Conservation (phyloP, 768 basidiomycete species). For the Termitomyces sp. region DNA sequence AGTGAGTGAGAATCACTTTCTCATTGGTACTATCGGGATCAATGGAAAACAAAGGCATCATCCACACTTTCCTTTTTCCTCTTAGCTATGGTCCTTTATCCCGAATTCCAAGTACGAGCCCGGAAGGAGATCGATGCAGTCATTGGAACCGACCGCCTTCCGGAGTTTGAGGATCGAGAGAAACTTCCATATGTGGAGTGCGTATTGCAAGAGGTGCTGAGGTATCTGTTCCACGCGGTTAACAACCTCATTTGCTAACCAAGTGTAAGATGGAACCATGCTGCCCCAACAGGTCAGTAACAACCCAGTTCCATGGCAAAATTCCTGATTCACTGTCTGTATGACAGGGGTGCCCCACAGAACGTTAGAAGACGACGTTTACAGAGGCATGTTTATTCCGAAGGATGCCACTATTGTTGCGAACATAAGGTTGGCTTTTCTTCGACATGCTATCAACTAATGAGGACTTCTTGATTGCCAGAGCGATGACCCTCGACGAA, state of each 20-base stretch:
- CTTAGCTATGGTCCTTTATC: constrained; percentile 38
- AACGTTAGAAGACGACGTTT: not conserved
- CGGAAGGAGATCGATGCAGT: constrained; percentile 40
- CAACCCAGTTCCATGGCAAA: not conserved
- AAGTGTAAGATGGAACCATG: constrained; percentile 19
- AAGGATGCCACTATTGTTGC: constrained; percentile 33
- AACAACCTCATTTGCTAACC: not conserved
- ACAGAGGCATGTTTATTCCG: no score
- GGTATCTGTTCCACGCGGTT: not conserved
- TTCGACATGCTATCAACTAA: no score
- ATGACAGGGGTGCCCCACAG: not conserved
- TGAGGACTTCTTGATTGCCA: constrained; percentile 14
- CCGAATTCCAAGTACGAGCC: constrained; percentile 32
- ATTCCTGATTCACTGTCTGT: not conserved
- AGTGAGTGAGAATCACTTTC: constrained; percentile 19
- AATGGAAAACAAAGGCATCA: constrained; percentile 7
- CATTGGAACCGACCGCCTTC: constrained; percentile 33
- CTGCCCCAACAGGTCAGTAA: constrained; percentile 20
- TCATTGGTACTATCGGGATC: not conserved
- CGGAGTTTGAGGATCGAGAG: constrained; percentile 28
- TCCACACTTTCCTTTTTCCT: constrained; percentile 31
- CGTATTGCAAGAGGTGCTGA: constrained; percentile 26
- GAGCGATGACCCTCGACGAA: constrained; percentile 39
- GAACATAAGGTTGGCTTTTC: constrained; percentile 36
- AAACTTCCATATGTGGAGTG: constrained; percentile 36